A percentile compares a stretch with the other conserved stretches of the same genome.
Evolutionary conservation across 305 asterid genomes (phyloP).

Genomic region (Fraxinus ornus): DNA sequence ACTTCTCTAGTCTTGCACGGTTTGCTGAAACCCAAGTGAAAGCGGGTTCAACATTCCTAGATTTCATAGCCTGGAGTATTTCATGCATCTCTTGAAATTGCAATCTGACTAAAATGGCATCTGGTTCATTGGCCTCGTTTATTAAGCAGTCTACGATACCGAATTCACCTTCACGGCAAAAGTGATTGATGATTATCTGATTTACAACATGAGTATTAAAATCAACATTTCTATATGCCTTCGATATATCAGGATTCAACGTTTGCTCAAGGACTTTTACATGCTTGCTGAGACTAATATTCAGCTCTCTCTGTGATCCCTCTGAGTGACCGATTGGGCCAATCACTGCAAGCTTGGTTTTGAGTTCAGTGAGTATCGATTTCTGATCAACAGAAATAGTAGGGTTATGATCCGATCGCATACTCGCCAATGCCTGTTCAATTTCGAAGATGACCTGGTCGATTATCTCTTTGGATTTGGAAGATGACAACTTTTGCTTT

Average conservation of each 20-base stretch:
- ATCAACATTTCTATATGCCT: conserved; percentile 42
- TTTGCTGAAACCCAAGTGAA: conserved; percentile 47
- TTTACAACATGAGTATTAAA: conserved; percentile 40
- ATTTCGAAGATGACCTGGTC: conserved; percentile 47
- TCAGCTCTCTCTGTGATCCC: conserved; percentile 38
- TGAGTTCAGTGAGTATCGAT: conserved; percentile 42
- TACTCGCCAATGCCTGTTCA: conserved; percentile 39
- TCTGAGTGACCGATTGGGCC: conserved; percentile 33
- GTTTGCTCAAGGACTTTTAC: conserved; percentile 43
- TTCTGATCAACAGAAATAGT: conserved; percentile 35
- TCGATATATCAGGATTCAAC: conserved; percentile 48
- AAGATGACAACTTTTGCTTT: conserved; percentile 48
- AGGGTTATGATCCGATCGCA: conserved; percentile 32
- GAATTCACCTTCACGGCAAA: conserved; percentile 47
- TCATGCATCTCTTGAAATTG: conserved; percentile 48
- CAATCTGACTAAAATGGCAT: conserved; percentile 39
- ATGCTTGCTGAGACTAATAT: conserved; percentile 33
- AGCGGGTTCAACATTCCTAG: conserved; percentile 50
- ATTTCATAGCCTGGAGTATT: conserved; percentile 43
- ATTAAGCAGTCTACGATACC: conserved; percentile 48
- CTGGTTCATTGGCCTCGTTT: conserved; percentile 49
- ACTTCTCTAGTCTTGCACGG: conserved; percentile 34
- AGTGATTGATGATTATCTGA: conserved; percentile 46
- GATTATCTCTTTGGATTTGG: conserved; percentile 48
- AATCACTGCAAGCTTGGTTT: conserved; percentile 39